A percentile compares a stretch with the other conserved stretches of the same genome.
Evolutionary conservation across 2,329 filamentous ascomycete genomes (phyloP).

Genomic region (Alternaria sp.): DNA sequence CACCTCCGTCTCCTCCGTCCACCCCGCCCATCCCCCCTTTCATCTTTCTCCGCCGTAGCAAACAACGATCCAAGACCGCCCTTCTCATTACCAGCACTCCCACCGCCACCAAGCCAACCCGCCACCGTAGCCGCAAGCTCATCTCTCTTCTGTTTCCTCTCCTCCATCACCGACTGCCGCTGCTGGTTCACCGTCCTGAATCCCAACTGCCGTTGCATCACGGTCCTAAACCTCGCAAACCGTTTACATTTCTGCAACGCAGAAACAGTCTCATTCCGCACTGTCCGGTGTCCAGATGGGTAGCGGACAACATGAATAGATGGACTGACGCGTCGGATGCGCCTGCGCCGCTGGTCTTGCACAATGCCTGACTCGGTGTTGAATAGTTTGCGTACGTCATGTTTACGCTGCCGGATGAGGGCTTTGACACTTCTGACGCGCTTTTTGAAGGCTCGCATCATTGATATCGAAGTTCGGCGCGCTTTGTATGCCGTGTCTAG

Average conservation of each 20-base stretch:
- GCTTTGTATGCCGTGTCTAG: neutral
- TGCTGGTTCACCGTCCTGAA: neutral
- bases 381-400: neutral
- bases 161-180: neutral
- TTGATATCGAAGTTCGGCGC: neutral
- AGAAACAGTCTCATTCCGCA: neutral
- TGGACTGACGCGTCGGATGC: neutral
- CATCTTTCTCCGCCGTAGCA: neutral
- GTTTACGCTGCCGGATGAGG: neutral
- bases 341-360: neutral
- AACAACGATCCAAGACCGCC: rapidly evolving
- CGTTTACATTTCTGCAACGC: neutral
- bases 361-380: too few species aligned
- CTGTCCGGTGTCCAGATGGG: neutral
- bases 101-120: slow-evolving; percentile 1
- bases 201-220: neutral
- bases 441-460: neutral
- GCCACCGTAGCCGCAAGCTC: neutral
- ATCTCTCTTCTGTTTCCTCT: neutral
- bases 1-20: neutral
- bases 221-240: neutral
- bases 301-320: neutral
- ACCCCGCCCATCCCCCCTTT: neutral
- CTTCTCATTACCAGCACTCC: neutral
- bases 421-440: neutral